Evolutionary conservation across 108 stramenopile species (phyloP).

Genomic region (Conticribra guillardii): DNA sequence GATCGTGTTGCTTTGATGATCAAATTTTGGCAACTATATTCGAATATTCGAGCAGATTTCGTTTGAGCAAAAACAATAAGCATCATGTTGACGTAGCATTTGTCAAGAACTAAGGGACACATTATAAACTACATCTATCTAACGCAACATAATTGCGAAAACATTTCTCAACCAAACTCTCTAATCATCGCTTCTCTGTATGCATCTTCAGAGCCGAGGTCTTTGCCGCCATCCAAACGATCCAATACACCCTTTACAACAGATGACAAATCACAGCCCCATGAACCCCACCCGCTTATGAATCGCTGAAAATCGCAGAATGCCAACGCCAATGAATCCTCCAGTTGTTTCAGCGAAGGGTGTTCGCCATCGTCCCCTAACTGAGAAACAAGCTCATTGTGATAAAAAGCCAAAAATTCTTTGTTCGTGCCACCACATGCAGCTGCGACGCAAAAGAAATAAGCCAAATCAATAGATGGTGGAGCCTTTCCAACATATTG

Average conservation of each 20-base stretch:
- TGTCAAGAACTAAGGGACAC: too few relatives aligned
- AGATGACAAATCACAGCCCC: slow-evolving; percentile 61
- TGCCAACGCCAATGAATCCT: slow-evolving; percentile 61
- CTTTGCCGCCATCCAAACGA: slow-evolving; percentile 60
- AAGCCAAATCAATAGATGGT: slow-evolving; percentile 72
- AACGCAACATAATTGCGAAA: not conserved
- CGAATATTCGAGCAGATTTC: too few relatives aligned
- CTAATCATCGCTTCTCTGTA: slow-evolving; percentile 59
- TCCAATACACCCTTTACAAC: slow-evolving; percentile 43
- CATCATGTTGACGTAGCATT: too few relatives aligned
- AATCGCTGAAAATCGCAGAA: slow-evolving; percentile 75
- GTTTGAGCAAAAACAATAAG: too few relatives aligned
- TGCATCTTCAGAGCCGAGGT: slow-evolving; percentile 60
- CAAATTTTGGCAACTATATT: too few relatives aligned
- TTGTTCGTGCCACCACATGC: slow-evolving; percentile 27
- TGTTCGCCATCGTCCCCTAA: slow-evolving; percentile 13
- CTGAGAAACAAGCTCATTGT: slow-evolving; percentile 24
- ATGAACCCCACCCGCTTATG: slow-evolving; percentile 75
- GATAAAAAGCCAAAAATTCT: slow-evolving; percentile 43
- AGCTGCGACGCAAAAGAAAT: slow-evolving; percentile 63
- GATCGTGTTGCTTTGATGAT: too few relatives aligned
- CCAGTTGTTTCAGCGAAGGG: slow-evolving; percentile 53
- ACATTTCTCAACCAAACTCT: slow-evolving; percentile 46
- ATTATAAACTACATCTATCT: too few relatives aligned
- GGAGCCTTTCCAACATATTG: slow-evolving; percentile 76